phyloP scores from a whole-genome alignment of 768 basidiomycete species.

The Collybia nuda region DNA sequence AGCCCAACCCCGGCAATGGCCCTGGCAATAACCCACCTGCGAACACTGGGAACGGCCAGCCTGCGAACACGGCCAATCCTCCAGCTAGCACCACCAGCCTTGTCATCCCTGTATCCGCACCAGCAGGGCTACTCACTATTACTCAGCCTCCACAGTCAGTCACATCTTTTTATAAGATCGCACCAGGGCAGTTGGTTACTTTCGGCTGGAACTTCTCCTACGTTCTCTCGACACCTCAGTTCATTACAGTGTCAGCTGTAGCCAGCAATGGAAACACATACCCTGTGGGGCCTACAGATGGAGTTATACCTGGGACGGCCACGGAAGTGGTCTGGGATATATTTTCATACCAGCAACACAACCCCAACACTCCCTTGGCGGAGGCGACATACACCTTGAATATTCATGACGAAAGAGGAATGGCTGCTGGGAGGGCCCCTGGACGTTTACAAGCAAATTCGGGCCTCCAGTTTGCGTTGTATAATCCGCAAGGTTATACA shows the following conservation, averaged over 20 bases:
- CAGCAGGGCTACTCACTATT: constrained; percentile 68
- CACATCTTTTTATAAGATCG: constrained; percentile 89
- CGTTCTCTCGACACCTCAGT: constrained; percentile 67
- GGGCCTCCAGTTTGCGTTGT: constrained; percentile 79
- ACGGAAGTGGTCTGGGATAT: constrained; percentile 81
- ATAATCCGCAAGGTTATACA: constrained; percentile 74
- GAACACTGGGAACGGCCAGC: background rate
- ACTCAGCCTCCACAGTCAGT: constrained; percentile 81
- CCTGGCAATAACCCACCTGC: background rate
- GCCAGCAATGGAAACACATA: constrained; percentile 90
- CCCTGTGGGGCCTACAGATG: constrained; percentile 77
- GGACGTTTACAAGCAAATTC: constrained; percentile 73
- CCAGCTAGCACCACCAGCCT: constrained; percentile 8
- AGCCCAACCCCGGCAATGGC: background rate
- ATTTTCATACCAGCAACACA: constrained; percentile 65
- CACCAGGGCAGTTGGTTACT: constrained; percentile 68
- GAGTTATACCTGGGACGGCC: constrained; percentile 68
- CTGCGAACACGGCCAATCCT: background rate
- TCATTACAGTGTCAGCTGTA: constrained; percentile 78
- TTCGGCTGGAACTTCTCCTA: constrained; percentile 91
- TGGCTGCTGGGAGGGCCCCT: constrained; percentile 51
- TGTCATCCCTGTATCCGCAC: constrained; percentile 47
- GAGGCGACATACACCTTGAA: constrained; percentile 76
- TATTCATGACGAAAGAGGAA: constrained; percentile 82
- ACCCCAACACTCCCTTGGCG: constrained; percentile 66